Evolutionary conservation across 441 rosid genomes (phyloP), one percentile per base, ranked within the genome.

Genomic region (Populus hybrid): DNA sequence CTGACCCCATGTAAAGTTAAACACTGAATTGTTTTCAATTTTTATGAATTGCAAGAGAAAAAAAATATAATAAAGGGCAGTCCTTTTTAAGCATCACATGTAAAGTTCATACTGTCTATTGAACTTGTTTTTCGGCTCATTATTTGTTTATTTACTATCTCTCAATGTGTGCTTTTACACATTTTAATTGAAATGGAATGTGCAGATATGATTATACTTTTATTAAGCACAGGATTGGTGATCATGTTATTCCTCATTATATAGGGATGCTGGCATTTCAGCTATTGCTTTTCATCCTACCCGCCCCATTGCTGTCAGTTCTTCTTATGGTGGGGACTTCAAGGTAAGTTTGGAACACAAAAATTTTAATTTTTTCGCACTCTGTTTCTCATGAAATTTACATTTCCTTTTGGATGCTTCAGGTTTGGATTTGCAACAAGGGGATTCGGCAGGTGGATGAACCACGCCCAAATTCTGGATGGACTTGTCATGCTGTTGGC

Each of bases 281-380:
- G 88, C 96, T 50, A 67, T 97, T 73, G 89, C 88, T 59, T 91
- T 94, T 83, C 94, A 93, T 80, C 99, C 98, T 76, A 84, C 86
- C 42, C 81, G 86, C 75, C 79, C 64, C 70, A 89, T 93, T 94
- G 97, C 92, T 80, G 98, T 89, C 72, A 93, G 92, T 74, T 78
- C 98, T 75, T 94, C 98, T n/a, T 86, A 80, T 61, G 98, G 95
- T 64, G 97, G 98, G 42, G 97, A 97, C 82, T 97, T 97, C 82
- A 97, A 97, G 99, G 99, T 94, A 89, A 82, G 73, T 40, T 72
- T 69, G 42, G 74, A 74, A 35, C 29, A 7, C 29, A 28, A 20
- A 82, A 7, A 64, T 73, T 64, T 28, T 28, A 28, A 2, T 28
- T 28, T 28, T 28, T 71, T 42, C 24, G 33, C 56, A 18, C 53